phyloP scores from a whole-genome alignment of 1,139 yeast genomes.

The Hansenula lynferdii region DNA sequence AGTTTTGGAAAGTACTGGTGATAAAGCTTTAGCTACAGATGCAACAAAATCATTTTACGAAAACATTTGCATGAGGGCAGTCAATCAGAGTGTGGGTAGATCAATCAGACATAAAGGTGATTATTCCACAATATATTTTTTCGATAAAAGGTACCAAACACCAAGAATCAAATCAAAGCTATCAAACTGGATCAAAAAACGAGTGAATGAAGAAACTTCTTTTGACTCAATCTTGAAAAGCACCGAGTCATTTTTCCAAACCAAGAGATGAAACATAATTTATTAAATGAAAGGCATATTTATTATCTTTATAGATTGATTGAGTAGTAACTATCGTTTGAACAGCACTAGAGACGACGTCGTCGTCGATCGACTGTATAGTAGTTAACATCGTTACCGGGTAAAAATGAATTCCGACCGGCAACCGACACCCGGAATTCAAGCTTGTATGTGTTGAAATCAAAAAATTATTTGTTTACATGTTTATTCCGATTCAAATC shows the following conservation, averaged over 20 bases:
- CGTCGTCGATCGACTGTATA: no score
- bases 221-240: conserved; percentile 14
- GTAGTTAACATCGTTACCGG: not conserved
- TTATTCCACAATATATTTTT: conserved; percentile 67
- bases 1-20: conserved; percentile 22
- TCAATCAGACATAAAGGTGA: conserved; percentile 84
- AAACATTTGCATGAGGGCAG: conserved; percentile 86
- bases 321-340: no score
- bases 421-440: not conserved
- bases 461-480: conserved; percentile 1
- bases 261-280: not conserved
- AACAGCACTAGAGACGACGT: no score
- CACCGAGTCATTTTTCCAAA: conserved; percentile 13
- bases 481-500: no score
- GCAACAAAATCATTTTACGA: conserved; percentile 54
- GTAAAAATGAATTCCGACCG: not conserved
- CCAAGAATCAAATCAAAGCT: conserved; percentile 53
- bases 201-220: conserved; percentile 25
- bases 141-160: conserved; percentile 59
- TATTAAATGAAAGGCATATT: no score
- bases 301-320: no score
- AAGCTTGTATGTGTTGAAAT: not conserved
- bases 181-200: conserved; percentile 70
- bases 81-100: conserved; percentile 91
- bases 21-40: conserved; percentile 20